Conservation (phyloP, 1,139 yeast species). For the Kurtzmaniella quercitrusa region DNA sequence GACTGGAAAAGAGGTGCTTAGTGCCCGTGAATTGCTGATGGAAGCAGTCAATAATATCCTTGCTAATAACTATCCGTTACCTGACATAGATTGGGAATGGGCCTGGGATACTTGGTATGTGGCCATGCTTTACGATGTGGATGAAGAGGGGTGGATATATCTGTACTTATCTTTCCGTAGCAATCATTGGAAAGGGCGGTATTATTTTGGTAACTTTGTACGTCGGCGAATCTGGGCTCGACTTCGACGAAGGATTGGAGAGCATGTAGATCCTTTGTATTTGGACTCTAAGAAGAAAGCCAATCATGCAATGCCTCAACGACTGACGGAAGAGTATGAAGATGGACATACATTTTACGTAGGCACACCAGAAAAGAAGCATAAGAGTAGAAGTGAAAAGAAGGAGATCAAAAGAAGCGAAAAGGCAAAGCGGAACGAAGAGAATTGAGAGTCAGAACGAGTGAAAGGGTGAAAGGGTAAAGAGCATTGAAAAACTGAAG, state of each 20-base stretch:
- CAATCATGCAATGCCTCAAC: not conserved
- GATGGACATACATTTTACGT: not conserved
- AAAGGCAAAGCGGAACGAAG: too few species aligned
- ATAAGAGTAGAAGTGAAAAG: not conserved
- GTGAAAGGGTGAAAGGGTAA: too few species aligned
- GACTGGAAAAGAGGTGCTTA: slow-evolving; percentile 23
- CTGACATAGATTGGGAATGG: slow-evolving; percentile 71
- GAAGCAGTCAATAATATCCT: slow-evolving; percentile 18
- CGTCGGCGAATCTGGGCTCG: slow-evolving; percentile 63
- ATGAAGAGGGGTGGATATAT: slow-evolving; percentile 78
- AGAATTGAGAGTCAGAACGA: too few species aligned
- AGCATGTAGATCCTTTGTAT: not conserved
- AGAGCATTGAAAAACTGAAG: too few species aligned
- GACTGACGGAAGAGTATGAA: not conserved
- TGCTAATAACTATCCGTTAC: slow-evolving; percentile 49
- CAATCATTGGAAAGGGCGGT: slow-evolving; percentile 57
- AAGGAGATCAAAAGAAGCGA: not conserved
- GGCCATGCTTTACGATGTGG: slow-evolving; percentile 66
- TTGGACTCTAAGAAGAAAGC: not conserved
- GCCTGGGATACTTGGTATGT: slow-evolving; percentile 70
- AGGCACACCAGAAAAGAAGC: not conserved
- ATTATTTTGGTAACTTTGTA: slow-evolving; percentile 51
- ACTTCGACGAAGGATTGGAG: slow-evolving; percentile 19
- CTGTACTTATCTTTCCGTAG: slow-evolving; percentile 45
- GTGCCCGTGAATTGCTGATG: slow-evolving; percentile 10